Evolutionary conservation across 352 stramenopile species (phyloP), one percentile per base, ranked within the genome.

Genomic region (Globisporangium echinulatum): DNA sequence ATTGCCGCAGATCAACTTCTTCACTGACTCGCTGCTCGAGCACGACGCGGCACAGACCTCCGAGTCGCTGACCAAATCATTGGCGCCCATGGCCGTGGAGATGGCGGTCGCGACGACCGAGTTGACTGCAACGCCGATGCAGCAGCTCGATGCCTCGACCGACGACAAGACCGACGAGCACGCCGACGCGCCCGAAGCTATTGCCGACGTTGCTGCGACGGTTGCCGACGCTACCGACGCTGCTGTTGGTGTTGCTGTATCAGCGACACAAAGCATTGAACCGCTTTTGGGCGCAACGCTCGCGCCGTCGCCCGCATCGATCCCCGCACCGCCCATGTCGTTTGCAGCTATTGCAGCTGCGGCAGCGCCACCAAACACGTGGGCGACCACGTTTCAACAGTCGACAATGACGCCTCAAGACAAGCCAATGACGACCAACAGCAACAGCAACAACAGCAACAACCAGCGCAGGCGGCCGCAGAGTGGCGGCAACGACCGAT

Each of bases 1-100:
- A 19, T 63, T 88, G 59, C 80, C 84, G 6, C 64, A 90, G 37
- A 90, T 94, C 61, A 94, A 88, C 57, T 94, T 94, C 61, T 92
- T 94, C 49, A 88, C 85, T 0, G 85, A 94, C n/a, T 88, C 82
- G 10, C 71, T 84, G 44, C 49, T 90, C 0, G 79, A 87, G 25
- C 25, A 33, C 25, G 25, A 33, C 25, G 25, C 25, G 25, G 2
- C 25, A 33, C 25, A 2, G 25, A 33, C 25, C 25, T 33, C 25
- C 25, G 25, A 33, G 25, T 33, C 25, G 25, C 25, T 33, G 25
- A 33, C 25, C 25, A 1, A 33, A 2, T 33, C 25, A 33, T 33
- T 3, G 25, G 2, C 25, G 25, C 25, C 25, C 25, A 33, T 33
- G 25, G 25, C 25, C 25, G 25, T 33, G 25, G 25, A 33, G 25